A percentile compares a stretch with the other conserved stretches of the same genome.
These are phyloP conservation scores for Gossypium bickii DNA, from an alignment of 345 rosid genomes.

Conservation along the genomic window DNA sequence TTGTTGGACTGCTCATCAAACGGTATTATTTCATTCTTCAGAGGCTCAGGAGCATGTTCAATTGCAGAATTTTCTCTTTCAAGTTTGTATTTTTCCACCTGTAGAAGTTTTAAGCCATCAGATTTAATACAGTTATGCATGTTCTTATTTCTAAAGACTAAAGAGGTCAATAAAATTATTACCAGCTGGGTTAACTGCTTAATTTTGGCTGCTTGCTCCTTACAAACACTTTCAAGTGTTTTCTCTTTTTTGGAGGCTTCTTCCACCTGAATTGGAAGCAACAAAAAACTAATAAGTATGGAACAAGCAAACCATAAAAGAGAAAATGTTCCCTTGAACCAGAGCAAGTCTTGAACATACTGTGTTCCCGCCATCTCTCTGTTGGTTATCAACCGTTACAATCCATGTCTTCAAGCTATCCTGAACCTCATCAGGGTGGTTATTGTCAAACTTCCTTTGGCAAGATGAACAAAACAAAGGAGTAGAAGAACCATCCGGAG, in stretches of 20 bases:
- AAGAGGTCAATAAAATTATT: conserved; percentile 17
- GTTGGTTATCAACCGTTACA: conserved; percentile 25
- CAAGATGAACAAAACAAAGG: conserved; percentile 64
- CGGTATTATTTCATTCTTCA: conserved; percentile 24
- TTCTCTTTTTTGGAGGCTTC: conserved; percentile 40
- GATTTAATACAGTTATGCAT: background rate
- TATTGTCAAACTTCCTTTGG: conserved; percentile 40
- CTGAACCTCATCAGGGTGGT: conserved; percentile 29
- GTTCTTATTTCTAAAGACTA: background rate
- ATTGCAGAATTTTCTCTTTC: conserved; percentile 30
- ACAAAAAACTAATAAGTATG: background rate
- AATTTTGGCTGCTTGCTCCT: conserved; percentile 77
- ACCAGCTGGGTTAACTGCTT: conserved; percentile 62
- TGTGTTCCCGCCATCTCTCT: conserved; percentile 12
- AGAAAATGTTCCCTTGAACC: background rate
- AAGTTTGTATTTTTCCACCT: conserved; percentile 55
- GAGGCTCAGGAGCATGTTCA: conserved; percentile 18
- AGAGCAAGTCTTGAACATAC: conserved; percentile 22
- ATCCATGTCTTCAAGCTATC: conserved; percentile 58
- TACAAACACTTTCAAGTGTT: conserved; percentile 65
- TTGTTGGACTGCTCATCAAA: conserved; percentile 7
- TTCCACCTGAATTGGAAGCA: conserved; percentile 40
- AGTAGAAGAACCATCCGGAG: conserved; percentile 31
- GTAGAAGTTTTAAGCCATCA: conserved; percentile 27
- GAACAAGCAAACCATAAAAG: background rate